Base-by-base conservation (phyloP, 768 basidiomycete genomes). In the Lanmaoa pseudosensibilis region DNA sequence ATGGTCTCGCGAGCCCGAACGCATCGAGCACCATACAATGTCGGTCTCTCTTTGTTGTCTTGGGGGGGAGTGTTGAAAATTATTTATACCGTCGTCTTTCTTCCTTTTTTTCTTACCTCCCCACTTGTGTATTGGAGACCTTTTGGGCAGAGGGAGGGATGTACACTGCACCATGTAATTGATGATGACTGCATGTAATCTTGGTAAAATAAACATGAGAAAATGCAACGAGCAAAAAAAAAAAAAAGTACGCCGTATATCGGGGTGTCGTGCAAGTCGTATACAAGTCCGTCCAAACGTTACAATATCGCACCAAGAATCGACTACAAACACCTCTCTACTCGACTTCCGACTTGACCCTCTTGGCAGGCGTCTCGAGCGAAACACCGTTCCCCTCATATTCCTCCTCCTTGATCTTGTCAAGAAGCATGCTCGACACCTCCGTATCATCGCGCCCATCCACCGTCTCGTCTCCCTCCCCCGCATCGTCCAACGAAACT, bases 401-500 rank as follows among this genome's bases (percentile, higher is more conserved):
- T 39, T 71, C 70, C 50, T 71, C 70, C 38, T 71, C 65, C 48
- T 57, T 59, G 57, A 70, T 51, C 19, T 19, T 59, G 38, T 51
- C 54, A 0, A 64, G 38, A 23, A 62, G 37, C n/a, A n/a, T n/a
- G n/a, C n/a, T n/a, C 25, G 49, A 61, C 50, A 55, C 30, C 47
- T 58, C 63, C 15, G 58, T 50, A n/a, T 63, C 56, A 21, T 58
- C 58, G 1, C 47, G 39, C 50, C 56, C 57, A 21, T 62, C 59
- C 41, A 67, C 73, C 44, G 74, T 71, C 55, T 75, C 73, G 52
- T 80, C 49, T 4, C 49, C 34, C 32, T 23, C 46, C 0, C 27
- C 80, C 23, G 72, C 79, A 49, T 74, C 77, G 48, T 77, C 78
- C 50, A 77, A 58, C 58, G 73, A 55, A 2, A 67, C 33, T 47